These are phyloP conservation scores for Balamuthia mandrillaris DNA, from an alignment of 208 protist species.

Conservation along the genomic window DNA sequence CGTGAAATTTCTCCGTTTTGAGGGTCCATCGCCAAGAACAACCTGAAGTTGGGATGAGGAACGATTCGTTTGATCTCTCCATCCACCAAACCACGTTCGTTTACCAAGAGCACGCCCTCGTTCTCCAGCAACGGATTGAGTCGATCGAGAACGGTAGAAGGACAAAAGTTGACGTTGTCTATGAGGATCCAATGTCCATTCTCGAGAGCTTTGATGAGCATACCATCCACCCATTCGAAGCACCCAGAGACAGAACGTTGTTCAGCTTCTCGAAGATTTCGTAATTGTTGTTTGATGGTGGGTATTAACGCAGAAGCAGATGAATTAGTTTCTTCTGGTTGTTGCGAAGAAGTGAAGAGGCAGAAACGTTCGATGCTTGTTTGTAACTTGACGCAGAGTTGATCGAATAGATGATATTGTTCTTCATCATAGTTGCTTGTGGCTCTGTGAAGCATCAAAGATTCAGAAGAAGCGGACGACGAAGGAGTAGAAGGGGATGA, in stretches of 20 bases:
- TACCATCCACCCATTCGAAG: slow-evolving; percentile 99
- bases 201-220: slow-evolving; percentile 87
- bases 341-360: no score
- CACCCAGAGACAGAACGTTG: slow-evolving; percentile 72
- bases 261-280: no score
- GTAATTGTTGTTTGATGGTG: no score
- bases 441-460: no score
- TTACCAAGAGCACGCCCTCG: slow-evolving; percentile 84
- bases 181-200: slow-evolving; percentile 94
- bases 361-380: no score
- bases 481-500: no score
- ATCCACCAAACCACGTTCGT: slow-evolving; percentile 91
- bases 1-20: slow-evolving; percentile 96
- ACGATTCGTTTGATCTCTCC: slow-evolving; percentile 85
- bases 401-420: neutral
- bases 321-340: no score
- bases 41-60: slow-evolving; percentile 94
- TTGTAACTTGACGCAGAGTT: no score
- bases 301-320: no score
- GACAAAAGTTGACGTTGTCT: slow-evolving; percentile 99
- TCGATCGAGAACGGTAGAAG: slow-evolving; percentile 97
- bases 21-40: slow-evolving; percentile 98
- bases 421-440: no score
- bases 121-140: slow-evolving; percentile 99
- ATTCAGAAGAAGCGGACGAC: no score